A percentile compares a stretch with the other conserved stretches of the same genome.
Evolutionary conservation across 2,329 filamentous ascomycete genomes (phyloP).

Genomic region (Neofusicoccum kwambonambiense): DNA sequence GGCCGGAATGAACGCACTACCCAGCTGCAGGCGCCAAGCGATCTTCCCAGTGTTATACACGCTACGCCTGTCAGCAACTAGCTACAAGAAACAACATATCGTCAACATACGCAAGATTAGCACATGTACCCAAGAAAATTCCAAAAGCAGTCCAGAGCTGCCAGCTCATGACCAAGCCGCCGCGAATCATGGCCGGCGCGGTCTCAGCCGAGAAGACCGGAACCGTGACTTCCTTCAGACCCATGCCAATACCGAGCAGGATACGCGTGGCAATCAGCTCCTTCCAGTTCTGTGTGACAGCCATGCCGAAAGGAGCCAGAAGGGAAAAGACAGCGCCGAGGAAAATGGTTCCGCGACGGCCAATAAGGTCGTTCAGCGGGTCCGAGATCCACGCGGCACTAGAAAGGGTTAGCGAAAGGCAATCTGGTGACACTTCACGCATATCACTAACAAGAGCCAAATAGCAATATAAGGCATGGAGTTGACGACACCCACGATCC

Average conservation of each 20-base stretch:
- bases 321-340: conserved; percentile 68
- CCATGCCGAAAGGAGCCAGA: conserved; percentile 46
- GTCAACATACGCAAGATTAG: conserved; percentile 32
- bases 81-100: no score
- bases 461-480: conserved; percentile 62
- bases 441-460: conserved; percentile 51
- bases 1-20: conserved; percentile 41
- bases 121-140: conserved; percentile 46
- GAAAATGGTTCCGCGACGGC: conserved; percentile 75
- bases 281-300: conserved; percentile 68
- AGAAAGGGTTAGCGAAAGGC: background rate
- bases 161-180: conserved; percentile 39
- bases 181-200: conserved; percentile 46
- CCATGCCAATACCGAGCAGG: conserved; percentile 74
- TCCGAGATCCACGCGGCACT: conserved; percentile 70
- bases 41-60: conserved; percentile 37
- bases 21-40: conserved; percentile 42
- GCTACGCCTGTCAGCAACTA: no score
- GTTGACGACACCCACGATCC: conserved; percentile 64
- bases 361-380: conserved; percentile 68
- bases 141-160: conserved; percentile 46
- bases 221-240: conserved; percentile 70
- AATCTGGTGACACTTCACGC: background rate
- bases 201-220: conserved; percentile 77
- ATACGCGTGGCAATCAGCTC: conserved; percentile 70